Evolutionary conservation across 2,329 filamentous ascomycete genomes (phyloP), one percentile per base, ranked within the genome.

Genomic region (Epichloe uncinata): DNA sequence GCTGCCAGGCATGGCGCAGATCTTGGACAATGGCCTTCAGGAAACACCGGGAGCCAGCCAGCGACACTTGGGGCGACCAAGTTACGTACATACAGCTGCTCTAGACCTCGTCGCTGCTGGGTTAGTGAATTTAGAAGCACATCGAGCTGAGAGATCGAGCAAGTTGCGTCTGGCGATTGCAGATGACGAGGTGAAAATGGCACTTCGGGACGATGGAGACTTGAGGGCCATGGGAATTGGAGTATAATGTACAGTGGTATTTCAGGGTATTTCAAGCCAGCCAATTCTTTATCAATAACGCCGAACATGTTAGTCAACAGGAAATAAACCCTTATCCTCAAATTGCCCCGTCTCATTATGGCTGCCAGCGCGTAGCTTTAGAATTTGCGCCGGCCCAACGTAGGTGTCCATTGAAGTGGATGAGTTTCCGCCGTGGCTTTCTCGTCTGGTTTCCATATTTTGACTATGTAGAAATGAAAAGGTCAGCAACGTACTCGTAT

Each of bases 381-480:
- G 63, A 77, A 93, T 66, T 90, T 93, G 64, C 85, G 79, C 61
- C 85, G 75, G 15, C 82, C 82, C 50, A 95, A 66, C 1, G 80
- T 87, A 20, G 90, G 90, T 61, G 86, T 88, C 93, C 93, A 98
- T 42, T 94, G 84, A 42, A 98, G 67, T 2, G 93, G 93, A 68
- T 97, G 89, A 2, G 85, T 86, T 65, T 97, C 88, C 37, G 85
- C 85, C 0, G 91, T 96, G 16, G 93, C 93, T 48, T 84, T 79
- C 44, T 94, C 87, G 64, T 98, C 93, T 57, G 84, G 85, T 67
- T 90, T 94, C 93, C 93, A 98, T 51, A 98, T 81, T 77, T 98
- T 97, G 66, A 96, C 76, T 82, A 42, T 3, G n/a, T 6, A 8
- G 7, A 48, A 49, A 13, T 13, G 0, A 37, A 97, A 66, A 9